Evolutionary conservation across 495 filamentous ascomycete genomes (phyloP), one percentile per base, ranked within the genome.

Genomic region (Podospora pseudopauciseta): DNA sequence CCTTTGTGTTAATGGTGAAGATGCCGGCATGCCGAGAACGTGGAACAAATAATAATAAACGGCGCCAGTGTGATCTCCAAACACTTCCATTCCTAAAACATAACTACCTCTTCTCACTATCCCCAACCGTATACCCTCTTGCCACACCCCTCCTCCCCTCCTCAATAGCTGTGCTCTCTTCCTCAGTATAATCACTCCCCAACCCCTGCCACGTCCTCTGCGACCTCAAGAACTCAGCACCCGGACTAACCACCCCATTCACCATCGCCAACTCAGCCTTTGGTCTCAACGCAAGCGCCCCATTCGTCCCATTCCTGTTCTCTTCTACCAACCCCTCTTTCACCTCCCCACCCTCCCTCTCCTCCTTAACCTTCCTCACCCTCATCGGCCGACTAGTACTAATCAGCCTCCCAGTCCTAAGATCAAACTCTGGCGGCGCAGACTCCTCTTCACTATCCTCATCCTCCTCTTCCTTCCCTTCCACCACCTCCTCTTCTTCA

Each of bases 171-270:
- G 90, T 86, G 56, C 83, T 83, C 23, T 90, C 87, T 72, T 92
- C 89, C 61, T 81, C 82, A 32, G 85, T 83, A 68, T 92, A 95
- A 77, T 99, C 95, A 67, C 89, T 96, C 0, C 95, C 96, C 30
- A 99, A 78, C 0, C 95, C 95, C 75, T 88, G 91, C 95, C 95
- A 99, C 6, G 90, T 96, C 66, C 95, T 79, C 72, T 93, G 90
- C 13, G 88, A 90, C 56, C 88, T 85, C 67, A 99, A 77, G 73
- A 87, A 97, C 78, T 97, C 91, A 4, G 96, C 95, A 1, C 91
- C 95, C 4, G 96, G 96, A 27, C 94, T 97, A n/a, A 89, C 81
- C 0, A 92, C 85, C 5, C 91, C 90, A 54, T 93, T 93, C 54
- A 96, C 85, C 49, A 85, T 86, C 2, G 91, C 89, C 54, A 99